Evolutionary conservation across 306 rosid genomes (phyloP), one percentile per base, ranked within the genome.

Genomic region (Herpetospermum pedunculosum): DNA sequence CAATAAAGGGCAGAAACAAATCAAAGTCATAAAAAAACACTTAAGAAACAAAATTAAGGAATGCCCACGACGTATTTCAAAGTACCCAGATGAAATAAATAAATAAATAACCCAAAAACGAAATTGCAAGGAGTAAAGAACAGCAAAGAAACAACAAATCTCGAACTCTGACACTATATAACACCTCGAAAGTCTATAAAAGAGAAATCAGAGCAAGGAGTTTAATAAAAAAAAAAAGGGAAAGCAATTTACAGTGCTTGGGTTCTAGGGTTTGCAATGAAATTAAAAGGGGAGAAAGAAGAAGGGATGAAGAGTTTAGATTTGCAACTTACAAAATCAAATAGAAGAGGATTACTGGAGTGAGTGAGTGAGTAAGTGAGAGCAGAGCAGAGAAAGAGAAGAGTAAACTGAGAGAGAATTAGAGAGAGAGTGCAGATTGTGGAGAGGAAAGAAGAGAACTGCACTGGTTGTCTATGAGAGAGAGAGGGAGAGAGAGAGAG

Each of bases 261-360:
- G 44, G 13, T 69, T 43, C 73, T 69, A 69, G 73, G 73, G 73
- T 69, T 69, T 65, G 35, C 38, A 69, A 69, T 69, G 55, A 69
- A 41, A 60, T 32, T 3, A 60, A 43, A 41, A 32, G 10, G n/a
- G 8, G 1, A 4, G 18, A 21, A 9, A 25, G 41, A 29, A 29
- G 8, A 5, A 9, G 23, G 37, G 16, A 26, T 14, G 34, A 21
- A 65, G 19, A 21, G 50, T 14, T 26, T 1, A 15, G 73, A 44
- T 43, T 69, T 41, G 55, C 1, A 69, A 69, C 73, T 69, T 69
- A 69, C 73, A 44, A 7, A 69, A 69, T 69, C 23, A 69, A 2
- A 69, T 43, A 8, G 35, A 44, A 43, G 55, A 40, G 35, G 54
- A 8, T 38, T 8, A 58, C 19, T 58, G 64, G 35, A 69, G 54